These are phyloP conservation scores for Bretschneidera sinensis DNA, from an alignment of 345 rosid genomes.

Conservation along the genomic window DNA sequence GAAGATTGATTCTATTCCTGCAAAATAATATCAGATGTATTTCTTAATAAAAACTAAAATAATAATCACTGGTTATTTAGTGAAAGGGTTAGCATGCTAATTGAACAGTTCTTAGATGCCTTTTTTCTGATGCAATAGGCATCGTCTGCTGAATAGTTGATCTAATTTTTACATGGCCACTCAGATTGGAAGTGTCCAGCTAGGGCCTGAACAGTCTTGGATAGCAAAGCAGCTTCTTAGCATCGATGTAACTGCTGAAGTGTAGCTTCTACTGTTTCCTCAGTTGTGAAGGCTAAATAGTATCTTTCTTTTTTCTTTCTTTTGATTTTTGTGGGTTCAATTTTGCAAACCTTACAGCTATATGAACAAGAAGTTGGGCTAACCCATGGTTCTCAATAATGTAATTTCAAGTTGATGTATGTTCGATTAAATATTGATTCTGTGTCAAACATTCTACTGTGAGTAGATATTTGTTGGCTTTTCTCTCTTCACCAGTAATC, in stretches of 20 bases:
- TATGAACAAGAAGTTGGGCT: slow-evolving; percentile 10
- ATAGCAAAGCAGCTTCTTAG: slow-evolving; percentile 72
- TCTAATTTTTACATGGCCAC: slow-evolving; percentile 16
- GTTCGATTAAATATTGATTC: too few species aligned
- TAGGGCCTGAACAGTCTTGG: slow-evolving; percentile 81
- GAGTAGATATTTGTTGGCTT: slow-evolving; percentile 9
- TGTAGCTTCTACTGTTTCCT: slow-evolving; percentile 2
- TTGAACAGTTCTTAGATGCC: slow-evolving; percentile 2
- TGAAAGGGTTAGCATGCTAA: neutral
- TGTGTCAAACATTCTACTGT: neutral
- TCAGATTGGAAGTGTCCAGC: slow-evolving; percentile 74
- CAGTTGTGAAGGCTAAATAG: neutral
- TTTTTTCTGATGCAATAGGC: neutral
- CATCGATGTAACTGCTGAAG: slow-evolving; percentile 45
- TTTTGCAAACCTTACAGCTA: slow-evolving; percentile 3
- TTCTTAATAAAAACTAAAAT: too few species aligned
- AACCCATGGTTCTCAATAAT: slow-evolving; percentile 2
- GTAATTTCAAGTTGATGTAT: slow-evolving; percentile 7
- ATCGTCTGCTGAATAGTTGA: neutral
- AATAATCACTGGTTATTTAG: too few species aligned
- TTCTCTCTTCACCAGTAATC: slow-evolving; percentile 50
- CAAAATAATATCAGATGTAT: too few species aligned
- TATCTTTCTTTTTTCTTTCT: neutral
- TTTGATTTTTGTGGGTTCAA: neutral
- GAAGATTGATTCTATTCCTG: neutral